Base-by-base conservation (phyloP, 1,284 basidiomycete genomes). In the Leccinum pallidistipes region DNA sequence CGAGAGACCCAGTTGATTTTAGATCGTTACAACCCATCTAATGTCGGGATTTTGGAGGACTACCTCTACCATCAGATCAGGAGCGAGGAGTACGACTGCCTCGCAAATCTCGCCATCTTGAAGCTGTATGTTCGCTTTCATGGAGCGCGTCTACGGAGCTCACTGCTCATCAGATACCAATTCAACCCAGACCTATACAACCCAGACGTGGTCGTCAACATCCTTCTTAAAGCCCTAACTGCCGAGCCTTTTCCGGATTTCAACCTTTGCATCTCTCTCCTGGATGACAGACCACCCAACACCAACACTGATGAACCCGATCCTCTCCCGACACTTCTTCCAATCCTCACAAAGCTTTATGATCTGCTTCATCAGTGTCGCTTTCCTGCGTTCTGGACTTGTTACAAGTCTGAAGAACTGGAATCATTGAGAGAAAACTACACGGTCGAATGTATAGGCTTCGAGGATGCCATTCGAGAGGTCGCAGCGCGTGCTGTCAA, bases 11-110 rank as follows among this genome's bases (percentile, higher is more conserved):
- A 47, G 50, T 54, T 59, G 29, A 55, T 32, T 54, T 60, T 68
- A 95, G 95, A 98, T 82, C 88, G 95, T 64, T 98, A 98, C 79
- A 98, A 98, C 78, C 95, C 95, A 45, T 91, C 91, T 62, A 98
- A 97, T 77, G 87, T 97, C 63, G 83, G 87, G 49, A 92, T 95
- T 65, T 86, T 98, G 62, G 94, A 97, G 79, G 96, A 97, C 73
- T 98, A 98, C 79, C 87, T 98, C 62, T 92, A 90, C 73, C 87
- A 93, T 73, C 95, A 98, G 78, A 92, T 95, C 68, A 84, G 92
- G 69, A 91, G 86, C 69, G 88, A 90, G 69, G 90, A 95, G 72
- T 97, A 97, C 72, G 96, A 98, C 76, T 91, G 93, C 69, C 85
- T 98, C 49, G 94, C 95, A 56, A 97, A 98, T 78, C 81, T 95